These are phyloP conservation scores for Fomitopsis schrenkii DNA, from an alignment of 1,284 basidiomycete species.

Conservation along the genomic window DNA sequence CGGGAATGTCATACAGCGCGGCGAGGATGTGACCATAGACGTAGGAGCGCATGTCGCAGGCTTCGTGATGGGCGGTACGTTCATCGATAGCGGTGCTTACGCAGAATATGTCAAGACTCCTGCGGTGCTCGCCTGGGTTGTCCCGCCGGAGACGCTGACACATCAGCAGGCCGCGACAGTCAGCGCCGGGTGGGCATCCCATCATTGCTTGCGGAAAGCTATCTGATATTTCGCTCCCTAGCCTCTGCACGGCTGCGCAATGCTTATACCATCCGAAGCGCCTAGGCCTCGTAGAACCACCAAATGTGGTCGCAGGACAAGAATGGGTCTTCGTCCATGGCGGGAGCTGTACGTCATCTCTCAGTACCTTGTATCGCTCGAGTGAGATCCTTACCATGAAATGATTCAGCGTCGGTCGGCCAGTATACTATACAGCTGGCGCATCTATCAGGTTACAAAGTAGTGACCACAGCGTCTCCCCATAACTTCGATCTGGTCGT, in stretches of 20 bases:
- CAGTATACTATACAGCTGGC: slow-evolving; percentile 40
- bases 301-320: slow-evolving; percentile 8
- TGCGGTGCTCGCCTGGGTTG: slow-evolving; percentile 28
- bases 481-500: slow-evolving; percentile 36
- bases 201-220: background rate
- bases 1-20: slow-evolving; percentile 19
- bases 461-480: slow-evolving; percentile 37
- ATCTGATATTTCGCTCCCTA: background rate
- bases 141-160: slow-evolving; percentile 25
- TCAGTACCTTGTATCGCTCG: background rate
- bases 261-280: slow-evolving; percentile 26
- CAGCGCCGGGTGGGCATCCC: slow-evolving; percentile 29
- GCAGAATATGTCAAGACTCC: slow-evolving; percentile 36
- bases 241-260: slow-evolving; percentile 33
- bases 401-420: slow-evolving; percentile 30
- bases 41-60: slow-evolving; percentile 24
- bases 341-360: slow-evolving; percentile 22
- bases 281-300: slow-evolving; percentile 23
- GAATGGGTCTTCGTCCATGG: slow-evolving; percentile 29
- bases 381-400: background rate
- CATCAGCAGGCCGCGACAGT: slow-evolving; percentile 36
- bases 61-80: slow-evolving; percentile 20
- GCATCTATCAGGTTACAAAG: slow-evolving; percentile 36
- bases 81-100: slow-evolving; percentile 29
- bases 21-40: slow-evolving; percentile 17